These are phyloP conservation scores for Beauveria rudraprayagi DNA, from an alignment of 2,329 filamentous ascomycete species.

Conservation along the genomic window DNA sequence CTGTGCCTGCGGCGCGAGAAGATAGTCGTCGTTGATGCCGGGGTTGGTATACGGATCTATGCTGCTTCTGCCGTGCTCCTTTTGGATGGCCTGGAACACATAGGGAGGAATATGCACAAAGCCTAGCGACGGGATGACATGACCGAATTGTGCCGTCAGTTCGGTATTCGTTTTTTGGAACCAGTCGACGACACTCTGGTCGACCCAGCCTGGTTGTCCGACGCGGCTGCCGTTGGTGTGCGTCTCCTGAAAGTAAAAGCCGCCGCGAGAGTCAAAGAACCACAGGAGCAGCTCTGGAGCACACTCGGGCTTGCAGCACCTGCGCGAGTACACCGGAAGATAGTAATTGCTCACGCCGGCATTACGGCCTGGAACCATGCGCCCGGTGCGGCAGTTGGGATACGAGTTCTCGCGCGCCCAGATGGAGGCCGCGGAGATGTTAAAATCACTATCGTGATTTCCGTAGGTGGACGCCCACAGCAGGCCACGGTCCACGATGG, in stretches of 20 bases:
- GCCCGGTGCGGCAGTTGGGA: conserved; percentile 30
- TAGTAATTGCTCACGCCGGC: conserved; percentile 41
- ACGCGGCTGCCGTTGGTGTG: conserved; percentile 22
- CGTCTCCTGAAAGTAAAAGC: conserved; percentile 38
- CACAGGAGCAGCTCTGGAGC: conserved; percentile 47
- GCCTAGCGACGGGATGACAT: conserved; percentile 34
- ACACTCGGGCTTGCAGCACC: conserved; percentile 26
- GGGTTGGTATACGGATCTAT: conserved; percentile 32
- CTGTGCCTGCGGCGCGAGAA: conserved; percentile 33
- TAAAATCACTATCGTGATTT: conserved; percentile 58
- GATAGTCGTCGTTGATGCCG: conserved; percentile 37
- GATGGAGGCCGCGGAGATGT: conserved; percentile 42
- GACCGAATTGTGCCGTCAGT: conserved; percentile 23
- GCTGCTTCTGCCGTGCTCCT: conserved; percentile 19
- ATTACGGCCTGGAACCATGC: conserved; percentile 29
- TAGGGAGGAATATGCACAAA: conserved; percentile 43
- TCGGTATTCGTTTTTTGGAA: conserved; percentile 28
- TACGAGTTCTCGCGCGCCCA: conserved; percentile 32
- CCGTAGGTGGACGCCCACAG: conserved; percentile 63
- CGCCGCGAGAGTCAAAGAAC: conserved; percentile 64
- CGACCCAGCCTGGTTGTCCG: conserved; percentile 37
- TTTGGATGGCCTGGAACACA: conserved; percentile 33
- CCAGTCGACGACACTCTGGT: conserved; percentile 36
- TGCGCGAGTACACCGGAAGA: conserved; percentile 33
- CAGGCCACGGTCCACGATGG: conserved; percentile 45